Evolutionary conservation across 768 basidiomycete genomes (phyloP), one percentile per base, ranked within the genome.

Genomic region (Pluteus cervinus): DNA sequence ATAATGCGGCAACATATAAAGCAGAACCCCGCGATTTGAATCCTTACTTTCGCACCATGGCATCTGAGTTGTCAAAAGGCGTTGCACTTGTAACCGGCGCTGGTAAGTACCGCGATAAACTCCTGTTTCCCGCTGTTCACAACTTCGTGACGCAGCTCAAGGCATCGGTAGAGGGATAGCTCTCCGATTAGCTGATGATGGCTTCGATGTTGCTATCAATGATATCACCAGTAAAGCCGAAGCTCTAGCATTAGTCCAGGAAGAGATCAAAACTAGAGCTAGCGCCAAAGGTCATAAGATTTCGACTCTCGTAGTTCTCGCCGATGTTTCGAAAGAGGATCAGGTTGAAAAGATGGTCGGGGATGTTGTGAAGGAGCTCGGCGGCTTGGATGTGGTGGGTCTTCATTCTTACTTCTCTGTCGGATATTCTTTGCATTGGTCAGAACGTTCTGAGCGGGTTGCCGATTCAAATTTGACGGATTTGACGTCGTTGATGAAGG

Each of bases 311-410:
- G 35, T 49, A 8, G 36, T 53, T 25, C 23, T 51, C 9, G 66
- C 49, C 7, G 63, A 71, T 37, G 57, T 71, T 8, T 43, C 51
- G 7, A 28, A 49, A 8, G 69, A 69, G 25, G 44, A 49, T 2
- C 56, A 64, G 4, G 66, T 71, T 3, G 52, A 58, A 41, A 34
- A 23, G 2, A 55, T 68, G 44, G 53, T 73, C 5, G 50, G 47
- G 14, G 37, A 46, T 17, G 52, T 65, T 4, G 66, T 65, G 2
- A 45, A 58, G 3, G 63, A 24, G 50, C 61, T 42, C 54, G 68
- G 26, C 56, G 57, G 49, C 5, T 20, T 53, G 4, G 49, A 53
- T 25, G 45, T 53, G 9, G 52, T 53, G 28, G 29, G 34, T 48
- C 7, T 21, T n/a, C n/a, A 4, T 22, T 18, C 9, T 16, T 28